These are phyloP conservation scores for Fusarium hostae DNA, from an alignment of 2,329 filamentous ascomycete genomes.

Conservation along the genomic window DNA sequence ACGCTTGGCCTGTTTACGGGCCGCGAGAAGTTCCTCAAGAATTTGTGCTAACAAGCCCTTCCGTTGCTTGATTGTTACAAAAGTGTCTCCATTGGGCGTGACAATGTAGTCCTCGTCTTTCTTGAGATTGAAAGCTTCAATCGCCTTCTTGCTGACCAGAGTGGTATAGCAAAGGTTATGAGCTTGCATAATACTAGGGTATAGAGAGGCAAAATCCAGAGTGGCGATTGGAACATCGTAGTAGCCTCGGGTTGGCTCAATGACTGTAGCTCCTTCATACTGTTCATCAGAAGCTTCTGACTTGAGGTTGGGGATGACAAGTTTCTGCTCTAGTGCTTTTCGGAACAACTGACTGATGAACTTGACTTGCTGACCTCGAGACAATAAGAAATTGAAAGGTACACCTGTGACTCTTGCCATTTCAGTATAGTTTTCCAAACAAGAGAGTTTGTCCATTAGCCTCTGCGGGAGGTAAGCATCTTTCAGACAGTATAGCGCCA, in stretches of 20 bases:
- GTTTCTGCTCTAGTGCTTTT: slow-evolving; percentile 90
- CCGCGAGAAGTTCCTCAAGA: slow-evolving; percentile 90
- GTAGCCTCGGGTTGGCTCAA: slow-evolving; percentile 92
- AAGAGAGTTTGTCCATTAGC: slow-evolving; percentile 97
- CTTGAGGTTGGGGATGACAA: slow-evolving; percentile 90
- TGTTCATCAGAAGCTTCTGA: slow-evolving; percentile 81
- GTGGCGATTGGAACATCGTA: slow-evolving; percentile 96
- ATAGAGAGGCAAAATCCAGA: slow-evolving; percentile 97
- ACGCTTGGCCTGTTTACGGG: slow-evolving; percentile 93
- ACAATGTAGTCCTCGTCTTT: slow-evolving; percentile 97
- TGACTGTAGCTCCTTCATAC: slow-evolving; percentile 97
- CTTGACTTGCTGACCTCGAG: slow-evolving; percentile 95
- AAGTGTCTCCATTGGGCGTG: slow-evolving; percentile 93
- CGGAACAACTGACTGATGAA: slow-evolving; percentile 98
- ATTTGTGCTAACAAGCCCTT: slow-evolving; percentile 96
- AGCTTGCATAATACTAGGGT: slow-evolving; percentile 98
- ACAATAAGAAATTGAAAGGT: slow-evolving; percentile 92
- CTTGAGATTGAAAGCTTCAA: slow-evolving; percentile 80
- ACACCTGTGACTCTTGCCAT: slow-evolving; percentile 99
- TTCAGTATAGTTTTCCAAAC: slow-evolving; percentile 98
- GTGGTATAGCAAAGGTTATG: slow-evolving; percentile 99
- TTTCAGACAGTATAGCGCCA: slow-evolving; percentile 96
- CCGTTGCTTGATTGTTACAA: slow-evolving; percentile 86
- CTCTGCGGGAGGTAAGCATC: slow-evolving; percentile 96
- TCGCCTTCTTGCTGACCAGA: slow-evolving; percentile 74